A percentile compares a stretch with the other conserved stretches of the same genome.
phyloP scores from a whole-genome alignment of 108 stramenopile species.

The Nitzschia sp. region DNA sequence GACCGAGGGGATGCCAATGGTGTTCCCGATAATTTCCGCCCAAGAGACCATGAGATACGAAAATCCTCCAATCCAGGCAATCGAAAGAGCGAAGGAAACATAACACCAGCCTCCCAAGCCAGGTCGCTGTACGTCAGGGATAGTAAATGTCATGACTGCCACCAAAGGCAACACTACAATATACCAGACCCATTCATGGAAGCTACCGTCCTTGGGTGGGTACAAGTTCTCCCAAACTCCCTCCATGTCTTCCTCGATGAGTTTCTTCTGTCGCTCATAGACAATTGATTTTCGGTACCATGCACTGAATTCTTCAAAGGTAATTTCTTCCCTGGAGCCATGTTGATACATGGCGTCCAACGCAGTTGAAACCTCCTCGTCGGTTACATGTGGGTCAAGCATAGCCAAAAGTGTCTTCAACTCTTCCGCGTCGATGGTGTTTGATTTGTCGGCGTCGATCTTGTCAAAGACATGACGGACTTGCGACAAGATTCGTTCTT shows the following conservation, averaged over 20 bases:
- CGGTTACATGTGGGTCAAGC: constrained; percentile 55
- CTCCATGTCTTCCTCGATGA: constrained; percentile 60
- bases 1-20: constrained; percentile 68
- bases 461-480: constrained; percentile 58
- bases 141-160: constrained; percentile 57
- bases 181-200: constrained; percentile 44
- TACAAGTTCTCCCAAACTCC: constrained; percentile 56
- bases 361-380: constrained; percentile 63
- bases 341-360: constrained; percentile 57
- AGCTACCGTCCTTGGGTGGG: constrained; percentile 48
- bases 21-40: constrained; percentile 82
- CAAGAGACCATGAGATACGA: constrained; percentile 85
- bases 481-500: constrained; percentile 56
- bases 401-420: constrained; percentile 51
- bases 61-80: constrained; percentile 85
- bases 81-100: constrained; percentile 74
- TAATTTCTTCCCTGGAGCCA: constrained; percentile 67
- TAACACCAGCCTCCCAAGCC: constrained; percentile 76
- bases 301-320: constrained; percentile 68
- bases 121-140: constrained; percentile 79
- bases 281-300: constrained; percentile 71
- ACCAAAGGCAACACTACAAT: constrained; percentile 71
- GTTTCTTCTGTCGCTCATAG: constrained; percentile 57
- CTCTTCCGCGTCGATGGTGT: constrained; percentile 65
- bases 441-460: constrained; percentile 71